Evolutionary conservation across 1,139 yeast species (phyloP), one percentile per base, ranked within the genome.

Genomic region (Saccharomyces hybrid): DNA sequence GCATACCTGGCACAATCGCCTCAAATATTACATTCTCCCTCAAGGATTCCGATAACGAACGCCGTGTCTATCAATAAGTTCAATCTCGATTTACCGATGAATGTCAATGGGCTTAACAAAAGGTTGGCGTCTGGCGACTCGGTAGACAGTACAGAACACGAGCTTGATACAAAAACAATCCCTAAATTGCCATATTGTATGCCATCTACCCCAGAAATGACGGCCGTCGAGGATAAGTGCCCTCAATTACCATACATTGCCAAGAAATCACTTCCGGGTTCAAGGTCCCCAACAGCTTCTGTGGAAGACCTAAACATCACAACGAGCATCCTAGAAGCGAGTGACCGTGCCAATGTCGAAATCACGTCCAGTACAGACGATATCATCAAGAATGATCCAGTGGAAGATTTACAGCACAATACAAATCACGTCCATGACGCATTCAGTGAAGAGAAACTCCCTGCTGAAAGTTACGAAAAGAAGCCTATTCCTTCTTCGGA

Each of bases 21-120:
- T 9, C 44, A 38, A 38, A 38, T 38, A 38, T 20, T 38, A 38
- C 44, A 38, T n/a, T 59, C 64, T 5, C 64, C 64, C 2, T 59
- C 67, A 3, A 63, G 57, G 51, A 60, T 67, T 20, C 69, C 70
- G 4, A 53, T 66, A 14, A 61, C 60, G 0, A 63, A 64, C 44
- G 63, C 57, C 6, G 52, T 62, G 9, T 54, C 53, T n/a, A 65
- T 67, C 5, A 64, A 67, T 48, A 59, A 59, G 25, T 61, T 62
- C 51, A 55, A 47, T 32, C 16, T 52, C 26, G 44, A 38, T 20
- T 38, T 38, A 13, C 2, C 44, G 5, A 11, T 20, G 13, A 5
- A 2, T 38, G 5, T 7, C 44, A 20, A 3, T 6, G 25, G 11
- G 5, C 5, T 13, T 16, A 13, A 38, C 44, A 38, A 9, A 11